These are phyloP conservation scores for Brassica balearica DNA, from an alignment of 441 rosid genomes.

Conservation along the genomic window DNA sequence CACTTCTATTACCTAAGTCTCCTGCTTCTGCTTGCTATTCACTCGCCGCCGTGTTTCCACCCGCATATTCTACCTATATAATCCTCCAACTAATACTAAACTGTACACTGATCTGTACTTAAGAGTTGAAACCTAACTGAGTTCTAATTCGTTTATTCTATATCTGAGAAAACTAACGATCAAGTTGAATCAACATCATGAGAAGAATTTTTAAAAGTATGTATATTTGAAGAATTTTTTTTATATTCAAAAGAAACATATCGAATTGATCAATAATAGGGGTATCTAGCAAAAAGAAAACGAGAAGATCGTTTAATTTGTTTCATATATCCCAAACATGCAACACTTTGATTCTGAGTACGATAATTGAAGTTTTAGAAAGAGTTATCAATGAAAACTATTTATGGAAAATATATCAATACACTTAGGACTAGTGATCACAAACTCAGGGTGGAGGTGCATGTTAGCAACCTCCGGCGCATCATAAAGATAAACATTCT, in stretches of 20 bases:
- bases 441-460: conserved; percentile 77
- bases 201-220: background rate
- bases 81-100: background rate
- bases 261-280: no score
- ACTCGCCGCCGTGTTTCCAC: conserved; percentile 27
- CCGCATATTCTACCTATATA: conserved; percentile 2
- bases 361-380: background rate
- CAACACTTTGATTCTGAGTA: conserved; percentile 6
- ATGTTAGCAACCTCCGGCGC: conserved; percentile 68
- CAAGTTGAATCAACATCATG: background rate
- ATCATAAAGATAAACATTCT: conserved; percentile 49
- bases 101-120: background rate
- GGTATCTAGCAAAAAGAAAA: no score
- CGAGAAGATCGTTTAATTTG: background rate
- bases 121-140: background rate
- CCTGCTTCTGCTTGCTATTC: conserved; percentile 35
- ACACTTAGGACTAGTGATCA: conserved; percentile 47
- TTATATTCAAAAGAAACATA: no score
- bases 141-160: background rate
- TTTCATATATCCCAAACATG: background rate
- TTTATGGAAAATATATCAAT: conserved; percentile 27
- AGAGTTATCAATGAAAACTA: background rate
- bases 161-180: background rate
- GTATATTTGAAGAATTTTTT: background rate
- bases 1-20: background rate